Evolutionary conservation across 148 eudicot genomes (phyloP).

Genomic region (Chenopodium album): DNA sequence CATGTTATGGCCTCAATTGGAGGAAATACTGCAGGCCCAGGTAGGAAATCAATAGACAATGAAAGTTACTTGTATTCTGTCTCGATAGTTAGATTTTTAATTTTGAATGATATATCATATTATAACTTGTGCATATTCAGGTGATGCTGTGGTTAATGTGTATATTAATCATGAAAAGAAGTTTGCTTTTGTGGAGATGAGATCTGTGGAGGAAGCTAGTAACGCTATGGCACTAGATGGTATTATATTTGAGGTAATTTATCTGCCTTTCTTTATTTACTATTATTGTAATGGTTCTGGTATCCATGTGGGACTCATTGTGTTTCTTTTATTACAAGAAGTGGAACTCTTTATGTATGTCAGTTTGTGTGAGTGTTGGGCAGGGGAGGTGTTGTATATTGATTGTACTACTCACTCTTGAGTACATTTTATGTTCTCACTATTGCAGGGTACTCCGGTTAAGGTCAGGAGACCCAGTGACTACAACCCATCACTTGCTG

Average conservation of each 20-base stretch:
- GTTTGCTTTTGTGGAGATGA: slow-evolving; percentile 88
- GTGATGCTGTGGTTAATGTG: slow-evolving; percentile 95
- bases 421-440: neutral
- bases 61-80: too few species aligned
- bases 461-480: slow-evolving; percentile 98
- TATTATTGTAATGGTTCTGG: neutral
- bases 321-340: too few species aligned
- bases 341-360: neutral
- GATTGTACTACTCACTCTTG: neutral
- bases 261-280: neutral
- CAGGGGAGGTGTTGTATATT: neutral
- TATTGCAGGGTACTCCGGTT: slow-evolving; percentile 72
- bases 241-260: slow-evolving; percentile 60
- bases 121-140: slow-evolving; percentile 29
- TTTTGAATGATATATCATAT: neutral
- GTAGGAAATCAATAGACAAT: slow-evolving; percentile 27
- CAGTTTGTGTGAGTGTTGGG: neutral
- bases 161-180: slow-evolving; percentile 91
- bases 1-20: slow-evolving; percentile 93
- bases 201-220: slow-evolving; percentile 88
- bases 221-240: slow-evolving; percentile 86
- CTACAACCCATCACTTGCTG: slow-evolving; percentile 92
- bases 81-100: too few species aligned
- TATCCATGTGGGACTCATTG: neutral
- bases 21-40: slow-evolving; percentile 98